Conservation (phyloP, 805 yeast species). For the Pichia pseudocactophila region DNA sequence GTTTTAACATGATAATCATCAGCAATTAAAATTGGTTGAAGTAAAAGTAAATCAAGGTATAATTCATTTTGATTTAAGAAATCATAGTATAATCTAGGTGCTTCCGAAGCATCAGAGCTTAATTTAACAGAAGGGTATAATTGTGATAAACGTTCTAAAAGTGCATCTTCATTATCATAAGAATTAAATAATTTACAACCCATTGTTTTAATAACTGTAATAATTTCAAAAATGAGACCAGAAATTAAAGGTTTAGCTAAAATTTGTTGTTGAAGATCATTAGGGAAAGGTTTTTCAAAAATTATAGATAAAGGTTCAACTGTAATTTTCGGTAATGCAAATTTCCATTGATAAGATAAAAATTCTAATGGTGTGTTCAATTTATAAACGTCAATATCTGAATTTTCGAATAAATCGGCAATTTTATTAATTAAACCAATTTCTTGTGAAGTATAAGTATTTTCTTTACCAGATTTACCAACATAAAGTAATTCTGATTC, state of each 20-base stretch:
- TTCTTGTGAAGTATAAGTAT: slow-evolving; percentile 35
- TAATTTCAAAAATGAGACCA: slow-evolving; percentile 69
- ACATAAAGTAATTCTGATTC: slow-evolving; percentile 40
- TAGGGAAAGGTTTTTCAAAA: slow-evolving; percentile 63
- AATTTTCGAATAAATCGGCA: slow-evolving; percentile 30
- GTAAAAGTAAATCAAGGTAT: slow-evolving; percentile 63
- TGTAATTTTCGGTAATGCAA: slow-evolving; percentile 70
- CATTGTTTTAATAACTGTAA: slow-evolving; percentile 67
- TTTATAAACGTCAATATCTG: slow-evolving; percentile 39
- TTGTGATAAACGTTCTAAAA: slow-evolving; percentile 45
- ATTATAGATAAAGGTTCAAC: slow-evolving; percentile 68
- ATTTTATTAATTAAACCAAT: slow-evolving; percentile 30
- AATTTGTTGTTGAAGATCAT: slow-evolving; percentile 50
- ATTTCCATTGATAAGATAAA: slow-evolving; percentile 73
- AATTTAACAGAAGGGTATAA: slow-evolving; percentile 30
- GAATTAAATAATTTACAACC: slow-evolving; percentile 64
- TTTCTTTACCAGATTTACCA: slow-evolving; percentile 33
- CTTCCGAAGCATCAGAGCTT: slow-evolving; percentile 30
- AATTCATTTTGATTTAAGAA: slow-evolving; percentile 49
- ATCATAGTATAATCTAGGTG: slow-evolving; percentile 59
- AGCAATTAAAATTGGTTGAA: slow-evolving; percentile 84
- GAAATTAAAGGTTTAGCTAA: slow-evolving; percentile 78
- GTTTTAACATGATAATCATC: slow-evolving; percentile 82
- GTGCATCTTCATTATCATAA: slow-evolving; percentile 54
- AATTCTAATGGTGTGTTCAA: slow-evolving; percentile 47